A percentile compares a stretch with the other conserved stretches of the same genome.
Conservation (phyloP, 768 basidiomycete species). For the Termitomyces sp. region DNA sequence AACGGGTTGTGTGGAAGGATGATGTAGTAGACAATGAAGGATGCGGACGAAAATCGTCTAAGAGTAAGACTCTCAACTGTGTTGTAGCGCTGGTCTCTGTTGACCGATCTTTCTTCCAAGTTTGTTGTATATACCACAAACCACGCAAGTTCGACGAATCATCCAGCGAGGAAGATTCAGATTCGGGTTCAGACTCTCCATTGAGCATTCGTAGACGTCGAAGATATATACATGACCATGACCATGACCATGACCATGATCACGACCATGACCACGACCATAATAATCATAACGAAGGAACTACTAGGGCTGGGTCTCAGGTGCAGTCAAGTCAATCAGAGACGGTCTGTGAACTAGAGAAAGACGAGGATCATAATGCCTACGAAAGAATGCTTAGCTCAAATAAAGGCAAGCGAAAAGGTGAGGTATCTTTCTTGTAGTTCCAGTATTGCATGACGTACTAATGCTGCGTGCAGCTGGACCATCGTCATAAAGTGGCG, state of each 20-base stretch:
- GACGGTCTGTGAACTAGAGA: constrained; percentile 19
- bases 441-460: neutral
- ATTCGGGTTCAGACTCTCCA: constrained; percentile 35
- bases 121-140: constrained; percentile 94
- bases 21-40: constrained; percentile 90
- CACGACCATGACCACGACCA: neutral
- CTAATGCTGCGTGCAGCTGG: neutral
- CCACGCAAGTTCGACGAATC: constrained; percentile 79
- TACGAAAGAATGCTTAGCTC: constrained; percentile 39
- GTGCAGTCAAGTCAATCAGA: constrained; percentile 12
- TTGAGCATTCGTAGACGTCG: constrained; percentile 12
- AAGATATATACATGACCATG: constrained; percentile 1
- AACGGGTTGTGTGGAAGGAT: constrained; percentile 77
- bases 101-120: constrained; percentile 31
- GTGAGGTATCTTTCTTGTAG: constrained; percentile 12
- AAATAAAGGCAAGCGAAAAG: constrained; percentile 33
- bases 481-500: neutral
- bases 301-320: constrained; percentile 9
- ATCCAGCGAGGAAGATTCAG: constrained; percentile 57
- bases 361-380: constrained; percentile 36
- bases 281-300: neutral
- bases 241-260: constrained; percentile 10
- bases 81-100: neutral
- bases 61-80: constrained; percentile 54
- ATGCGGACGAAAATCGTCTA: constrained; percentile 85